Percentiles rank a stretch among this genome's conserved stretches.
These are phyloP conservation scores for Inonotus obliquus DNA, from an alignment of 1,284 basidiomycete genomes.

Conservation along the genomic window DNA sequence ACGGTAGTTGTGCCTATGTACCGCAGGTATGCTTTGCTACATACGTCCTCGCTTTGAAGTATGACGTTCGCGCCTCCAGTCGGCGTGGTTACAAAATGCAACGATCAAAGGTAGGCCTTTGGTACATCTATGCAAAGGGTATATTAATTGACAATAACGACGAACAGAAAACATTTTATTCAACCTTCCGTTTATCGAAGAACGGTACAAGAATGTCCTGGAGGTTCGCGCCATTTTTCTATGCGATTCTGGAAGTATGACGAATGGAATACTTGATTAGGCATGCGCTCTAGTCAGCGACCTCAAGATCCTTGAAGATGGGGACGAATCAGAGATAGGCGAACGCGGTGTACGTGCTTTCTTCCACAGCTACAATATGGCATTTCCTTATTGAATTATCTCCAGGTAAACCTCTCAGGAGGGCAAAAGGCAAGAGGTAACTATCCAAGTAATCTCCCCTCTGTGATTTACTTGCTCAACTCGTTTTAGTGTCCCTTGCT, in stretches of 20 bases:
- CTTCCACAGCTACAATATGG: slow-evolving; percentile 1
- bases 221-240: slow-evolving; percentile 35
- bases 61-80: slow-evolving; percentile 30
- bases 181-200: slow-evolving; percentile 74
- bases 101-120: slow-evolving; percentile 68
- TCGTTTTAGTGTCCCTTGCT: slow-evolving; percentile 65
- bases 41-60: background rate
- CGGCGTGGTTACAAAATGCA: slow-evolving; percentile 86
- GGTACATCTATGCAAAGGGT: background rate
- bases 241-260: background rate
- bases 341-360: slow-evolving; percentile 65
- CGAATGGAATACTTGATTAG: slow-evolving; percentile 9
- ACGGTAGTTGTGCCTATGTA: slow-evolving; percentile 83
- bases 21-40: slow-evolving; percentile 58
- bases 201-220: slow-evolving; percentile 74
- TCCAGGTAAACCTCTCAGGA: slow-evolving; percentile 81
- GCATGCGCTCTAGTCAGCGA: slow-evolving; percentile 73
- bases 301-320: slow-evolving; percentile 88
- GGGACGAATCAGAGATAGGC: slow-evolving; percentile 89
- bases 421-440: slow-evolving; percentile 91
- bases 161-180: slow-evolving; percentile 85
- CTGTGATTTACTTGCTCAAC: background rate
- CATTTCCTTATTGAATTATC: background rate
- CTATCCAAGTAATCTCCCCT: slow-evolving; percentile 14
- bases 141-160: background rate